phyloP scores from a whole-genome alignment of 2,329 filamentous ascomycete genomes.

The Sphaerulina populicola region DNA sequence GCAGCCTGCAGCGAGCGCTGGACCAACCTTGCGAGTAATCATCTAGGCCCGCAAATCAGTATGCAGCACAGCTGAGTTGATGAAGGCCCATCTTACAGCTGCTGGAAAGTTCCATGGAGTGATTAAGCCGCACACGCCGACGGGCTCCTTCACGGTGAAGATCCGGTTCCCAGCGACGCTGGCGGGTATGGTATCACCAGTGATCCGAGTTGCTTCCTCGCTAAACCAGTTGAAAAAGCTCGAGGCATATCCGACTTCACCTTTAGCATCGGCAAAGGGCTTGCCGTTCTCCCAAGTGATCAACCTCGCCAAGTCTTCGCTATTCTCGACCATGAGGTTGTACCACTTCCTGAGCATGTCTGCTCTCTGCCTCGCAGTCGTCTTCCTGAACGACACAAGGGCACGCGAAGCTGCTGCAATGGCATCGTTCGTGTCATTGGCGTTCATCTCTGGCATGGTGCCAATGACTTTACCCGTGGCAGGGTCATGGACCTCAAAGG shows the following conservation, averaged over 20 bases:
- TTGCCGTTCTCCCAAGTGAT: conserved; percentile 92
- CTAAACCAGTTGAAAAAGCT: conserved; percentile 75
- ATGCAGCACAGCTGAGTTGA: not conserved
- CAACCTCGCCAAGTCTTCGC: conserved; percentile 69
- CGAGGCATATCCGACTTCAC: conserved; percentile 64
- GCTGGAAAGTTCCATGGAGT: conserved; percentile 50
- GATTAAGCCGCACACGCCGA: conserved; percentile 74
- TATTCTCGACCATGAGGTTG: conserved; percentile 67
- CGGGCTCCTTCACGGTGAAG: conserved; percentile 70
- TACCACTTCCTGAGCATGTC: conserved; percentile 73
- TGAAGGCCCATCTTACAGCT: not conserved
- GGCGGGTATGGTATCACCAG: conserved; percentile 67
- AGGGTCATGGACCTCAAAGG: conserved; percentile 84
- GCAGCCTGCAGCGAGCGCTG: conserved; percentile 33
- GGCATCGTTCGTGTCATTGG: conserved; percentile 67
- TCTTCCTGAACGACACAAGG: conserved; percentile 60
- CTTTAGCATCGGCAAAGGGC: conserved; percentile 64
- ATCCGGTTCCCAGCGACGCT: conserved; percentile 64
- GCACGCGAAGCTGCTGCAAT: conserved; percentile 76
- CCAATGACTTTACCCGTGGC: conserved; percentile 74
- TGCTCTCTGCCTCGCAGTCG: conserved; percentile 65
- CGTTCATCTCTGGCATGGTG: conserved; percentile 74
- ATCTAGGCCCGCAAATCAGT: conserved; percentile 9
- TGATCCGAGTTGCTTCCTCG: conserved; percentile 65
- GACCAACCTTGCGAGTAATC: conserved; percentile 18